Evolutionary conservation across 176 grass and related monocot species (phyloP), one percentile per base, ranked within the genome.

Genomic region (Leersia perrieri): DNA sequence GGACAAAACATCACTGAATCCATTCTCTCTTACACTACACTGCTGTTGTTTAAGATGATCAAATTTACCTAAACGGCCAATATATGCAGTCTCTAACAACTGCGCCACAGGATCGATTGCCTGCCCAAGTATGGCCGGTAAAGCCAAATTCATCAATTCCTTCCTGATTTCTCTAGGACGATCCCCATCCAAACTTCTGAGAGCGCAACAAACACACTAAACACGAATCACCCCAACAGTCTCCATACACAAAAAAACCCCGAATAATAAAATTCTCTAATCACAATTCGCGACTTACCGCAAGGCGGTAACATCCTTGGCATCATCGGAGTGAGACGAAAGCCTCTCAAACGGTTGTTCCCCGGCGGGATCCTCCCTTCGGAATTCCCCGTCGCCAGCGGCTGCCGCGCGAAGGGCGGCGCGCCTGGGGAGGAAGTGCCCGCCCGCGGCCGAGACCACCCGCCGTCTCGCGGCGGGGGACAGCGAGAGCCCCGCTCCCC

Each of bases 41-140:
- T 23, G 5, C 10, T 45, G 27, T 9, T 42, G 31, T 6, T 26
- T 16, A 84, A 30, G 71, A 84, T 31, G 49, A 14, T n/a, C 60
- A 15, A 76, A 33, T 35, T 60, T 87, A 94, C 92, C 89, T 94
- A 94, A 73, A 85, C 89, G 83, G 12, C 89, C 87, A 82, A 94
- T 80, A 82, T 89, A 95, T 66, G 87, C 90, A 40, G 93, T 92
- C 81, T 90, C 90, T 82, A 90, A 80, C 70, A 92, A 68, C 64
- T 88, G 90, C 47, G 85, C 90, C 34, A 90, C 71, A 12, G 85
- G 88, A 78, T 90, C 90, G 47, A 92, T 88, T 74, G 90, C 90
- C 63, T 96, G 88, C 5, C 81, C 87, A 76, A 95, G 3, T 75
- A 95, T 83, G 83, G 89, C 89, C 11, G 89, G 93, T 65, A 92